Evolutionary conservation across 2,329 filamentous ascomycete species (phyloP).

Genomic region (Monosporascus sp.): DNA sequence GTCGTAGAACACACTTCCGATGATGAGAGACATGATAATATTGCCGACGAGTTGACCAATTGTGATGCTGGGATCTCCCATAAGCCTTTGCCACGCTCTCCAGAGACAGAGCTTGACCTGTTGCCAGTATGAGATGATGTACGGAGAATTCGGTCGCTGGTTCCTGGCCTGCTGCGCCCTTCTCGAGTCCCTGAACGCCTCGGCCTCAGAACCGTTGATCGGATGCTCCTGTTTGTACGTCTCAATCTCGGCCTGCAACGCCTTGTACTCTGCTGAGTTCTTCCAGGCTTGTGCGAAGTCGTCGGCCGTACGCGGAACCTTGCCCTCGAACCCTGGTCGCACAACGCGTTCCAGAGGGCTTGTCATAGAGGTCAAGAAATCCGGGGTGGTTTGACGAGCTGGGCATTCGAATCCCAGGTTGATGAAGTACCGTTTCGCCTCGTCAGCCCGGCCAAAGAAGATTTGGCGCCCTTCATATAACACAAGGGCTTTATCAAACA

Average conservation of each 20-base stretch:
- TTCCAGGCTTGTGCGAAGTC: constrained; percentile 58
- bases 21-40: constrained; percentile 69
- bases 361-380: constrained; percentile 69
- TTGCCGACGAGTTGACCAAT: constrained; percentile 67
- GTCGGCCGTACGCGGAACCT: constrained; percentile 53
- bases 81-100: constrained; percentile 73
- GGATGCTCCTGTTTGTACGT: constrained; percentile 49
- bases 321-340: constrained; percentile 50
- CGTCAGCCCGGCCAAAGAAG: constrained; percentile 55
- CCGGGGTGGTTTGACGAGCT: constrained; percentile 61
- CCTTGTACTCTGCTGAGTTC: constrained; percentile 45
- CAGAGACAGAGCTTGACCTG: constrained; percentile 76
- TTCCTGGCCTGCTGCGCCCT: constrained; percentile 50
- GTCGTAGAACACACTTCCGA: constrained; percentile 78
- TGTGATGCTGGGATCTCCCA: constrained; percentile 71
- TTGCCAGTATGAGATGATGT: constrained; percentile 70
- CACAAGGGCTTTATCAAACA: constrained; percentile 55
- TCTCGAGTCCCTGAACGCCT: constrained; percentile 51
- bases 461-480: constrained; percentile 58
- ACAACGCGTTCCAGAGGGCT: constrained; percentile 51
- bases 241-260: constrained; percentile 50
- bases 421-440: constrained; percentile 61
- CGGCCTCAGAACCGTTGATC: constrained; percentile 50
- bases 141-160: constrained; percentile 68
- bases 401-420: constrained; percentile 64